Conservation (phyloP, 768 basidiomycete genomes). For the Mycena venus region DNA sequence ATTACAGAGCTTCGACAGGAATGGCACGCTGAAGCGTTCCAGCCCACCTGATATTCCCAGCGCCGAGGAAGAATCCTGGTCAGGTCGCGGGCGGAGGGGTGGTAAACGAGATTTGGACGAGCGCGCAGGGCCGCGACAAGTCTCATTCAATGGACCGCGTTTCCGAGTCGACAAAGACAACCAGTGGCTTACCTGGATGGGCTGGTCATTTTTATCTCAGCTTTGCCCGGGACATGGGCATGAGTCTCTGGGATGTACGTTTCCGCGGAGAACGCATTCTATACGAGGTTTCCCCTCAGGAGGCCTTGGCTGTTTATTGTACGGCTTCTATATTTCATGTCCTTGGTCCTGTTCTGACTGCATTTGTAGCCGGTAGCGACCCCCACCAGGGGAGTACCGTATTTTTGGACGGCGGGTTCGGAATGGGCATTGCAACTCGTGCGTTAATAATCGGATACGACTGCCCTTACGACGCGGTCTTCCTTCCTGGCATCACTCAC, state of each 20-base stretch:
- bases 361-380: constrained; percentile 64
- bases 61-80: constrained; percentile 57
- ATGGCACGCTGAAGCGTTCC: constrained; percentile 64
- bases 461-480: constrained; percentile 73
- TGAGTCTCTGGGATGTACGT: constrained; percentile 71
- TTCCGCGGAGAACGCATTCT: constrained; percentile 72
- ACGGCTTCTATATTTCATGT: not conserved
- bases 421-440: constrained; percentile 70
- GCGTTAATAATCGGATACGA: constrained; percentile 77
- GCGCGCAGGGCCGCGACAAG: constrained; percentile 73
- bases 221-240: constrained; percentile 77
- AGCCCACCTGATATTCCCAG: constrained; percentile 45
- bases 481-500: constrained; percentile 70
- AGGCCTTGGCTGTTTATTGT: constrained; percentile 74
- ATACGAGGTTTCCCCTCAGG: constrained; percentile 73
- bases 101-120: constrained; percentile 68
- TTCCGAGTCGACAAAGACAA: constrained; percentile 66
- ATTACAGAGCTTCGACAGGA: constrained; percentile 25
- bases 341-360: not conserved
- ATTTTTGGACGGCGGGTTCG: constrained; percentile 75
- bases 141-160: constrained; percentile 71
- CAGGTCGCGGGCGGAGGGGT: constrained; percentile 57
- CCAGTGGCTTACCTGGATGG: constrained; percentile 78
- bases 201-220: constrained; percentile 72
- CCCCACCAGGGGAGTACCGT: constrained; percentile 73